Percentiles rank a stretch among this genome's conserved stretches.
Conservation (phyloP, 345 rosid genomes). For the Populus davidiana region DNA sequence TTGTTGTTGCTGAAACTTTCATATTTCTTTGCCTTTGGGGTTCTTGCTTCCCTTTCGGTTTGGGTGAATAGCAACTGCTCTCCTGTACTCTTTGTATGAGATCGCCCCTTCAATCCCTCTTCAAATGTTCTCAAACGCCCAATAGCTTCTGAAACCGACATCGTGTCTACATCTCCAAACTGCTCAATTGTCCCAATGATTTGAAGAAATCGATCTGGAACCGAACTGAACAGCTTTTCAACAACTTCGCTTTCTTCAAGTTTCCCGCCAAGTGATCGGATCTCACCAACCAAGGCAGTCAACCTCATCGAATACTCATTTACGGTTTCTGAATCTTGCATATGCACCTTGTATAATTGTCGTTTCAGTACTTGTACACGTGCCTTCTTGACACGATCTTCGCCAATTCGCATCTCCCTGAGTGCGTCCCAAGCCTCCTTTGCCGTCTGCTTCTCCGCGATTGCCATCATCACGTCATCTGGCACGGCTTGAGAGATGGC, state of each 20-base stretch:
- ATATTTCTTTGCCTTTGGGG: background rate
- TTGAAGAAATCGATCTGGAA: too few relatives aligned
- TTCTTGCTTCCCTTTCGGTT: background rate
- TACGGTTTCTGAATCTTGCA: too few relatives aligned
- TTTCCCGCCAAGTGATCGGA: background rate
- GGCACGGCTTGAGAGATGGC: background rate
- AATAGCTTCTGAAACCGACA: too few relatives aligned
- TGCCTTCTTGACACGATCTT: too few relatives aligned
- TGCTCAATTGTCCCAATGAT: too few relatives aligned
- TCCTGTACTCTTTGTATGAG: background rate
- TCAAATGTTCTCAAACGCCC: background rate
- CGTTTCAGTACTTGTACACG: too few relatives aligned
- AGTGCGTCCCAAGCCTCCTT: slow-evolving; percentile 1
- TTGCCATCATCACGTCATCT: background rate
- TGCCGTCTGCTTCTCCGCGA: background rate
- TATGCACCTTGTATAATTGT: too few relatives aligned
- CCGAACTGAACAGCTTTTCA: too few relatives aligned
- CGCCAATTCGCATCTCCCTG: background rate
- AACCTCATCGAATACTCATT: background rate
- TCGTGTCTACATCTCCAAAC: too few relatives aligned
- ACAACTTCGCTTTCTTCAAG: too few relatives aligned
- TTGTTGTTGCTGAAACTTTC: background rate
- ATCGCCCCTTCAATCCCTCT: background rate
- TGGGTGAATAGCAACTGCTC: background rate
- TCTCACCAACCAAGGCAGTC: background rate